Percentiles rank a stretch among this genome's conserved stretches.
phyloP scores from a whole-genome alignment of 2,329 filamentous ascomycete genomes.

The Didymella exigua region DNA sequence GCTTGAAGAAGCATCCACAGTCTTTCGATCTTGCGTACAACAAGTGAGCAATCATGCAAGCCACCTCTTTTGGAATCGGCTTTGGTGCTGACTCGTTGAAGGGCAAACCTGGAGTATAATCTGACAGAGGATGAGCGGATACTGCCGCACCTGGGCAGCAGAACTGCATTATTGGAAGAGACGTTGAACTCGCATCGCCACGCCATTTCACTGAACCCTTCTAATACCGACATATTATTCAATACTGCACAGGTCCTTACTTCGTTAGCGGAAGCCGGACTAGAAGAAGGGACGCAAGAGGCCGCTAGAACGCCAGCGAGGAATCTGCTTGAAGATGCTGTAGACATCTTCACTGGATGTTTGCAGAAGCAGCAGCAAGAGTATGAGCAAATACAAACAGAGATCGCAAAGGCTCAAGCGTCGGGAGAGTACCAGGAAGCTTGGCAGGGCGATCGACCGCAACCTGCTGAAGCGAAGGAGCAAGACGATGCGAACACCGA shows the following conservation, averaged over 20 bases:
- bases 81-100: conserved; percentile 39
- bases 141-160: conserved; percentile 61
- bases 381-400: conserved; percentile 49
- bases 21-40: conserved; percentile 77
- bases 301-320: conserved; percentile 54
- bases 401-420: conserved; percentile 40
- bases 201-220: conserved; percentile 63
- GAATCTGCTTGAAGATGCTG: conserved; percentile 63
- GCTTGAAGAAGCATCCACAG: conserved; percentile 63
- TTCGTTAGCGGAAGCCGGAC: conserved; percentile 65
- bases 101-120: conserved; percentile 71
- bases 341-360: conserved; percentile 63
- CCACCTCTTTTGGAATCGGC: not conserved
- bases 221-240: conserved; percentile 72
- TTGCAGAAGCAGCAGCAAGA: conserved; percentile 53
- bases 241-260: conserved; percentile 74
- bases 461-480: conserved; percentile 4
- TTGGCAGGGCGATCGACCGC: conserved; percentile 22
- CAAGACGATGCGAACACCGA: conserved; percentile 34
- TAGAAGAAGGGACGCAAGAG: conserved; percentile 56
- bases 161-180: conserved; percentile 62
- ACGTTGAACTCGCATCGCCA: conserved; percentile 68
- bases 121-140: conserved; percentile 70
- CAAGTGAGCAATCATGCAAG: conserved; percentile 58
- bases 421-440: conserved; percentile 30